These are phyloP conservation scores for Dactylellina haptotyla DNA, from an alignment of 2,329 filamentous ascomycete genomes.

Conservation along the genomic window DNA sequence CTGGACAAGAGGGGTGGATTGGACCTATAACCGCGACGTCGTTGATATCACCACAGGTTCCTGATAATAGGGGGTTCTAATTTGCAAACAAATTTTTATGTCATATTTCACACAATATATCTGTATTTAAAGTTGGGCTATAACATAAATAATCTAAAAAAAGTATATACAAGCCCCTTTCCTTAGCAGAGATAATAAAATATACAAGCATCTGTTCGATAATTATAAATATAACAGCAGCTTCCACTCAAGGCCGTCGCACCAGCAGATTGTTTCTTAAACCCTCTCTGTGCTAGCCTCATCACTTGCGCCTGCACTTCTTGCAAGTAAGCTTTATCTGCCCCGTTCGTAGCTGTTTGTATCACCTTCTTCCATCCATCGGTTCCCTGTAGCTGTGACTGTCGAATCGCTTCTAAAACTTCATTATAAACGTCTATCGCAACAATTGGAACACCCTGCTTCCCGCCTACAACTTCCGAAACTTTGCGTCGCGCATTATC, in stretches of 20 bases:
- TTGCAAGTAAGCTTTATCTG: constrained; percentile 76
- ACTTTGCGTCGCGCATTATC: constrained; percentile 64
- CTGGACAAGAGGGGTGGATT: too few species aligned
- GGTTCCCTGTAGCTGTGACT: constrained; percentile 78
- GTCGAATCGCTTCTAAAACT: constrained; percentile 78
- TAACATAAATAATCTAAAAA: too few species aligned
- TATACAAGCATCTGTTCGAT: constrained; percentile 81
- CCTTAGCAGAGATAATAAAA: constrained; percentile 77
- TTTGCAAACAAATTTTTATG: too few species aligned
- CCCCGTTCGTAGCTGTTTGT: constrained; percentile 71
- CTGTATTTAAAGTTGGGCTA: neutral
- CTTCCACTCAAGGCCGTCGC: constrained; percentile 65
- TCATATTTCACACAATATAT: neutral
- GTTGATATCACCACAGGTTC: too few species aligned
- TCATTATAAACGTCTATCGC: constrained; percentile 89
- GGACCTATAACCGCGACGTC: too few species aligned
- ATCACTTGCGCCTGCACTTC: constrained; percentile 82
- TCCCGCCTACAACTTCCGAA: constrained; percentile 72
- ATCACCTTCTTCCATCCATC: constrained; percentile 86
- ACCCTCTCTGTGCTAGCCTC: constrained; percentile 70
- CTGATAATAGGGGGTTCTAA: too few species aligned
- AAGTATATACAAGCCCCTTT: constrained; percentile 60
- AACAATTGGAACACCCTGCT: constrained; percentile 74
- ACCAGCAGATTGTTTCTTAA: constrained; percentile 61
- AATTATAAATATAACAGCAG: constrained; percentile 91